Conservation (phyloP, 208 protist genomes). For the Leishmania martiniquensis region DNA sequence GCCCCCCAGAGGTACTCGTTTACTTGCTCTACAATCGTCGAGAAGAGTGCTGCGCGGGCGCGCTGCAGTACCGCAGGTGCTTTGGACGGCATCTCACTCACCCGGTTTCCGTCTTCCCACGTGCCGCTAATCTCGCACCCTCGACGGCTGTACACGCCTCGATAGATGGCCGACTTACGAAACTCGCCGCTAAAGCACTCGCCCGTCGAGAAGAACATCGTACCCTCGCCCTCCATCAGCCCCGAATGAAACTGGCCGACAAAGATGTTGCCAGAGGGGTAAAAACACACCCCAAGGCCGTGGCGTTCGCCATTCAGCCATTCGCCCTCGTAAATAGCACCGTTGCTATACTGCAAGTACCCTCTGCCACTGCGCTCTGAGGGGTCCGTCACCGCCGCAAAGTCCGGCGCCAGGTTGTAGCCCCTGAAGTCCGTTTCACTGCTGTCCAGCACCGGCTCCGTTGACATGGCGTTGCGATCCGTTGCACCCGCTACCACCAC, state of each 20-base stretch:
- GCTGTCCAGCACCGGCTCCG: background rate
- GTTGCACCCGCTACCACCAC: background rate
- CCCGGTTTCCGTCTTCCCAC: constrained; percentile 42
- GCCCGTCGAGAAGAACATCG: constrained; percentile 58
- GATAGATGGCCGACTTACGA: constrained; percentile 34
- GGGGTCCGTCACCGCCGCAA: constrained; percentile 8
- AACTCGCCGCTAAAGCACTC: constrained; percentile 64
- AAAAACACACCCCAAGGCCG: constrained; percentile 64
- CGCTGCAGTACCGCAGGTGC: constrained; percentile 32
- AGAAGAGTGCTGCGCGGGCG: constrained; percentile 45
- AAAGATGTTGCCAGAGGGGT: constrained; percentile 66
- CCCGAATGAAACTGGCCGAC: constrained; percentile 57
- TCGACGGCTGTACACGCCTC: constrained; percentile 41
- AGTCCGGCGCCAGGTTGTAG: constrained; percentile 15
- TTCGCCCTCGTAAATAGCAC: constrained; percentile 64
- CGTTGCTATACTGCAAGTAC: constrained; percentile 41
- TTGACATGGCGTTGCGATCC: background rate
- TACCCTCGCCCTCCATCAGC: constrained; percentile 56
- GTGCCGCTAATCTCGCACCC: constrained; percentile 36
- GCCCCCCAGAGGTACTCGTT: constrained; percentile 36
- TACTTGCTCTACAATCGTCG: constrained; percentile 42
- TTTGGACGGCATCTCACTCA: constrained; percentile 28
- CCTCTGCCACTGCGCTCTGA: constrained; percentile 25
- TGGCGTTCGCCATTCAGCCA: constrained; percentile 46
- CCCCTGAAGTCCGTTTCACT: constrained; percentile 21